Base-by-base conservation (phyloP, 2,329 filamentous ascomycete species). In the Aspergillus aculeatus region DNA sequence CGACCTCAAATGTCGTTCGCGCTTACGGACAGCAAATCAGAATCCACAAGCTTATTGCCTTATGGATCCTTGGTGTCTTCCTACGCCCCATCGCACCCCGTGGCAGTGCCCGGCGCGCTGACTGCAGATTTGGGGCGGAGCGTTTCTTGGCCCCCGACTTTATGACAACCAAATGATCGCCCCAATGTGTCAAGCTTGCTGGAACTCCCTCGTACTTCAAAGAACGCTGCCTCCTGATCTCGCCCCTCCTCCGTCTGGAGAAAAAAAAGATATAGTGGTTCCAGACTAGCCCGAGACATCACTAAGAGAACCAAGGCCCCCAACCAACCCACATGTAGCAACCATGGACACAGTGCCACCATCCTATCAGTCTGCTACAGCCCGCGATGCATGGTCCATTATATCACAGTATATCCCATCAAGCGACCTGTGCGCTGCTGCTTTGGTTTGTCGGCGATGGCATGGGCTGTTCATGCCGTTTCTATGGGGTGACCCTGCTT, bases 401-500 rank as follows among this genome's bases (percentile, higher is more conserved):
- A 76, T 87, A 56, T 84, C 85, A 9, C 78, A 74, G 16, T 86
- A 86, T 64, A 79, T 87, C 5, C 77, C 79, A 1, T 85, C 84
- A 2, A 77, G 78, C 31, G 82, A 85, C 59, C 77, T 87, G 5
- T 86, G 82, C 63, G 78, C 83, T 24, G 81, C 80, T 7, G 81
- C 82, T 5, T 72, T 86, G 29, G 84, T 87, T 9, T 85, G 81
- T 65, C 80, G 75, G 56, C 75, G 77, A 76, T 87, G 85, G 84
- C 83, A 87, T 66, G 67, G 73, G 29, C 80, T 82, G n/a, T 86
- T 87, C 64, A 78, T 81, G 55, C 83, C 83, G 2, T 81, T 83
- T 62, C 77, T 88, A 1, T 88, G 85, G 85, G 85, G 85, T 16
- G 82, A 84, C 66, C 85, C 85, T 21, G 84, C 85, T 0, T 86